phyloP scores from a whole-genome alignment of 2,329 filamentous ascomycete species.

The Fusarium coicis region DNA sequence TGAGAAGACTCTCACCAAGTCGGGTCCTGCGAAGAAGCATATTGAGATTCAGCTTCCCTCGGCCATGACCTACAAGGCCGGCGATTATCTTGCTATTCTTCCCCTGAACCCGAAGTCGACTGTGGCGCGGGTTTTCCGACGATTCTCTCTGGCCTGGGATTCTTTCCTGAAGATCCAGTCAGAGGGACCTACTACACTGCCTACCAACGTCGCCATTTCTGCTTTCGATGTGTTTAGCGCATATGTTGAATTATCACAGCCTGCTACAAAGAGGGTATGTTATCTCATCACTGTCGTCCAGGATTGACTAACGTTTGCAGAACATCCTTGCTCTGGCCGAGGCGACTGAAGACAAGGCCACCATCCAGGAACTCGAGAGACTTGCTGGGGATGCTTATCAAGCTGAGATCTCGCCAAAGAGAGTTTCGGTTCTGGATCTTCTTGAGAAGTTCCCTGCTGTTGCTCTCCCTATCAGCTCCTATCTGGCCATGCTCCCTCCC shows the following conservation, averaged over 20 bases:
- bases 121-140: constrained; percentile 71
- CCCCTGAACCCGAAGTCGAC: constrained; percentile 74
- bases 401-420: constrained; percentile 63
- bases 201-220: constrained; percentile 66
- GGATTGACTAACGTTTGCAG: constrained; percentile 35
- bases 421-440: constrained; percentile 74
- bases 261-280: constrained; percentile 73
- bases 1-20: constrained; percentile 36
- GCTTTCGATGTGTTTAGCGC: constrained; percentile 72
- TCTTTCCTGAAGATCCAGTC: constrained; percentile 70
- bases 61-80: constrained; percentile 73
- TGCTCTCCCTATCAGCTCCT: constrained; percentile 71
- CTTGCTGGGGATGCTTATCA: constrained; percentile 61
- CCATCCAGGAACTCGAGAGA: constrained; percentile 55
- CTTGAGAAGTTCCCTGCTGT: constrained; percentile 71
- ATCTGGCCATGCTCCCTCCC: constrained; percentile 77
- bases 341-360: constrained; percentile 58
- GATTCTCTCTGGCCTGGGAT: constrained; percentile 77
- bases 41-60: constrained; percentile 75
- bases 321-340: constrained; percentile 58
- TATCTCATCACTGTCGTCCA: not conserved
- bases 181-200: constrained; percentile 63
- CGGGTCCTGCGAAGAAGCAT: constrained; percentile 63
- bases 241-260: constrained; percentile 79
- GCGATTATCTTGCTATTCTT: constrained; percentile 80